Base-by-base conservation (phyloP, 2,329 filamentous ascomycete genomes). In the Colletotrichum magnum region DNA sequence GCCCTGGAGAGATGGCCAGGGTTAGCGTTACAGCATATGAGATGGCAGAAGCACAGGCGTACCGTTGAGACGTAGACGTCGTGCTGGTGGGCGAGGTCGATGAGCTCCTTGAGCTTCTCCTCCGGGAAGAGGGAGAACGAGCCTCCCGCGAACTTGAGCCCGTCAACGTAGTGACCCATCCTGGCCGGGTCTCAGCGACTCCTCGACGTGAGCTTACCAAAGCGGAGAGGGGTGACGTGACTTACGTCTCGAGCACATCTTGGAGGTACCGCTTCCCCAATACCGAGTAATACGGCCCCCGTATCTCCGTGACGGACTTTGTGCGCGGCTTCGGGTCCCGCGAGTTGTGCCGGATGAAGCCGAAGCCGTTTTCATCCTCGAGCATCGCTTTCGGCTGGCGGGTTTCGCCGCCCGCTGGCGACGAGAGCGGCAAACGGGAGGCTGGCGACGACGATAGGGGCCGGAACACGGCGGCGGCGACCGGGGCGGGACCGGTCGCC, bases 121-220 rank as follows among this genome's bases (percentile, higher is more conserved):
- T 61, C 84, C 6, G 82, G 79, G 70, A 87, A 85, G 4, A 87
- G 77, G 3, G 83, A 83, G 75, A 88, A 88, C 1, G 84, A 85
- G 2, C 85, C 83, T 69, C 85, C 85, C 0, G 85, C 84, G 72
- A 88, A 88, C 69, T 88, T 88, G 54, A 89, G 78, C 0, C 86
- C 86, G 72, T 88, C 86, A 5, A 88, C 81, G 75, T 88, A 84
- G 24, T 83, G 77, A 0, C 85, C 85, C 85, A 88, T 87, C 3
- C 82, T 85, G 69, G 4, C 28, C 28, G 5, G 5, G 15, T 2
- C 0, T 16, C 6, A n/a, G 28, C 28, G 7, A 6, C 6, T 60
- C 28, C 28, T 24, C 15, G 18, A 18, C 10, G 5, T 10, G 4
- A 15, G 0, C 1, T 36, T 26, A n/a, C 39, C 12, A 15, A 52